phyloP scores from a whole-genome alignment of 2,329 filamentous ascomycete genomes.

The Tolypocladium amazonense region DNA sequence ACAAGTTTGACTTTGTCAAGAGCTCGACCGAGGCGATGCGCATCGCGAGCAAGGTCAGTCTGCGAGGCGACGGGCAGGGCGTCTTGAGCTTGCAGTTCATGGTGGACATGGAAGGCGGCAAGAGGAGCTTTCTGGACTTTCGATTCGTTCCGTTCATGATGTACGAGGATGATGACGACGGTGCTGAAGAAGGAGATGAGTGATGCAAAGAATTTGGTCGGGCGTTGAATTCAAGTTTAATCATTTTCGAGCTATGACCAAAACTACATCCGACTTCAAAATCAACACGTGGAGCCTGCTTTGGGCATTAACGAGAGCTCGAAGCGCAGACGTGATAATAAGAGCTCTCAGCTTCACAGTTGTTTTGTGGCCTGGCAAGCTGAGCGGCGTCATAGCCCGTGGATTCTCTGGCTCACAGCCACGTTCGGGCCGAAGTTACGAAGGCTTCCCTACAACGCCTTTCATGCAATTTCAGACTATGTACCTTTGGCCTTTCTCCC shows the following conservation, averaged over 20 bases:
- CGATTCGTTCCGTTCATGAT: constrained; percentile 64
- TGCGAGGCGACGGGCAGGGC: constrained; percentile 78
- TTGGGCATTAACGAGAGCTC: not conserved
- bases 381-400: too few relatives aligned
- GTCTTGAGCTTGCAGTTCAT: constrained; percentile 94
- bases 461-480: too few relatives aligned
- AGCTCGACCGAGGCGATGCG: constrained; percentile 88
- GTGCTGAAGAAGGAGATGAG: not conserved
- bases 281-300: not conserved
- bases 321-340: not conserved
- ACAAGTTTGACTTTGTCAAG: constrained; percentile 80
- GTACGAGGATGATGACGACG: constrained; percentile 37
- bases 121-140: constrained; percentile 70
- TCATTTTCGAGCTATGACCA: not conserved
- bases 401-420: too few relatives aligned
- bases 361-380: not conserved
- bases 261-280: not conserved
- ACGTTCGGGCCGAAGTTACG: too few relatives aligned
- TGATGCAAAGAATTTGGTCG: not conserved
- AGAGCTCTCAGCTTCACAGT: too few relatives aligned
- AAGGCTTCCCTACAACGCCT: too few relatives aligned
- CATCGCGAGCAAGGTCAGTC: constrained; percentile 81
- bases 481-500: too few relatives aligned
- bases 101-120: constrained; percentile 69
- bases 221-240: not conserved